Evolutionary conservation across 495 filamentous ascomycete species (phyloP).

Genomic region (Tuber aestivum): DNA sequence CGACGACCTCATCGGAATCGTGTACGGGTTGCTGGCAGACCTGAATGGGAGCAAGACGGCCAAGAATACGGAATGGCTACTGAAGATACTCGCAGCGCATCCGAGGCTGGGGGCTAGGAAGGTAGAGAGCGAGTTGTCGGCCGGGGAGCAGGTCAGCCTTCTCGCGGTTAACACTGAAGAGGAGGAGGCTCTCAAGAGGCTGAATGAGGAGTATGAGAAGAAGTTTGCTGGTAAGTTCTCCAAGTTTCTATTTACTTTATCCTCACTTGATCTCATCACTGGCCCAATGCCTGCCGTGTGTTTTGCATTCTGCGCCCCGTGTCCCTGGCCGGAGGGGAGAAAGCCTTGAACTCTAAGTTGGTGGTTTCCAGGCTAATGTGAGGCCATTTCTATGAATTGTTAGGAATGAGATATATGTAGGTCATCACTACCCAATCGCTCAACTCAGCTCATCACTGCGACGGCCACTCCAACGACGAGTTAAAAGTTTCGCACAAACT

Average conservation of each 20-base stretch:
- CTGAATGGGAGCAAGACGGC: constrained; percentile 50
- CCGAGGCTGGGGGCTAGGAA: constrained; percentile 78
- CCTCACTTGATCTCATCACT: constrained; percentile 12
- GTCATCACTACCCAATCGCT: constrained; percentile 41
- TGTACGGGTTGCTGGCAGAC: constrained; percentile 54
- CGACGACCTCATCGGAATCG: constrained; percentile 54
- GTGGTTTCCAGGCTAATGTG: constrained; percentile 11
- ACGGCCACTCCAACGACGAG: constrained; percentile 20
- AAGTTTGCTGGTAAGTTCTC: constrained; percentile 57
- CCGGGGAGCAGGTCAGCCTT: constrained; percentile 72
- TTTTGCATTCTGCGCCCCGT: neutral
- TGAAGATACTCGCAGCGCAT: constrained; percentile 76
- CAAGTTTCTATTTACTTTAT: constrained; percentile 20
- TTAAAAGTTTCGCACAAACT: constrained; percentile 9
- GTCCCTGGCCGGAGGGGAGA: neutral
- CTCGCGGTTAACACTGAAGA: constrained; percentile 51
- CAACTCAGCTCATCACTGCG: constrained; percentile 12
- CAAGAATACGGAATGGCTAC: constrained; percentile 54
- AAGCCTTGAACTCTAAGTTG: neutral
- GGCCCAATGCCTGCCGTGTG: neutral
- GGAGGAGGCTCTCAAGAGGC: constrained; percentile 52
- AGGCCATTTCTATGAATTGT: neutral
- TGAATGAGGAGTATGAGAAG: constrained; percentile 80
- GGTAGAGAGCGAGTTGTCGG: constrained; percentile 67
- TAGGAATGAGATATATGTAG: constrained; percentile 73